phyloP scores from a whole-genome alignment of 208 protist genomes.

The Perkinsela sp. region DNA sequence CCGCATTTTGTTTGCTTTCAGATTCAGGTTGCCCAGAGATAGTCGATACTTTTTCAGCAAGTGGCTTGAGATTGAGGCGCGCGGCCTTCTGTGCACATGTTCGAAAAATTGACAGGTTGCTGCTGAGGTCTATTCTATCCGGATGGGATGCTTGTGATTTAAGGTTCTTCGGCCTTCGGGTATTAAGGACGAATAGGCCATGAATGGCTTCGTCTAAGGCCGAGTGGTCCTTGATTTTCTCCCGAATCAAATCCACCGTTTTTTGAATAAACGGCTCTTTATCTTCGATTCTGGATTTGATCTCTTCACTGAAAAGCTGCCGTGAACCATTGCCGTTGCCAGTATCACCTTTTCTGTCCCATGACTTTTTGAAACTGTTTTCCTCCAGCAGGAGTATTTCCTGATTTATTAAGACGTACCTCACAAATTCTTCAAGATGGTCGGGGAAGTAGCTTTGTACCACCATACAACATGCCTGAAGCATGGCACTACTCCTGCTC shows the following conservation, averaged over 20 bases:
- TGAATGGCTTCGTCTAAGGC: background rate
- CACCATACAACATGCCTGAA: background rate
- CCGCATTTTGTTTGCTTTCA: background rate
- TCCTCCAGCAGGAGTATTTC: background rate
- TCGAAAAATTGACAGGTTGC: background rate
- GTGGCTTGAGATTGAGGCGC: background rate
- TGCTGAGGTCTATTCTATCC: background rate
- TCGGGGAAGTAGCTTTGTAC: background rate
- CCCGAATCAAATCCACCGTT: background rate
- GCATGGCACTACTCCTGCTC: background rate
- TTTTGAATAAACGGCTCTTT: background rate
- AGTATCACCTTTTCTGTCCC: background rate
- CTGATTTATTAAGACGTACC: background rate
- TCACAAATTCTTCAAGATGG: background rate
- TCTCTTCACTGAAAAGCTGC: too few relatives aligned
- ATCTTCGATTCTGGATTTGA: background rate
- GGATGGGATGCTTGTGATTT: background rate
- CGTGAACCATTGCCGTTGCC: background rate
- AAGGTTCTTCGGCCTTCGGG: background rate
- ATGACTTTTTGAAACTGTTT: background rate
- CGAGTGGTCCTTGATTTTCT: background rate
- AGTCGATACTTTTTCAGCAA: background rate
- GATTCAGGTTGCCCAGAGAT: too few relatives aligned
- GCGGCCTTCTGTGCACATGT: background rate
- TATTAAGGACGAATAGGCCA: background rate